These are phyloP conservation scores for Podila clonocystis DNA, from an alignment of 192 early-diverging fungal species.

Conservation along the genomic window DNA sequence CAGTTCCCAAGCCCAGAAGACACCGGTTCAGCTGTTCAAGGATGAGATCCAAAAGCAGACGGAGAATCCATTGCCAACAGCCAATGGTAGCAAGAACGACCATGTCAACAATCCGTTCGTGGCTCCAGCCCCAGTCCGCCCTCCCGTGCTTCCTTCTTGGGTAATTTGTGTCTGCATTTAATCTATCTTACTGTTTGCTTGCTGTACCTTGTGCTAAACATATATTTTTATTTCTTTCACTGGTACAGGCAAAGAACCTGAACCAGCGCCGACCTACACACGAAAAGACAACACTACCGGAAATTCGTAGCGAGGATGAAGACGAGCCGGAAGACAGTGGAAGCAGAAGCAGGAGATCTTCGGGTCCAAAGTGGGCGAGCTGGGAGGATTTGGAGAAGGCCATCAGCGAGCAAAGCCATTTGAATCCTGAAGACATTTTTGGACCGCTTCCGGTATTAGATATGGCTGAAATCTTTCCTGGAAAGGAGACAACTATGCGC, in stretches of 20 bases:
- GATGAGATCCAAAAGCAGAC: too few relatives aligned
- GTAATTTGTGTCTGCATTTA: conserved; percentile 1
- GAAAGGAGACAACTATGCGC: background rate
- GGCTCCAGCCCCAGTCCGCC: conserved; percentile 8
- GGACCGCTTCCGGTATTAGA: conserved; percentile 25
- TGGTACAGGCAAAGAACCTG: conserved; percentile 4
- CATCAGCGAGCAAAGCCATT: conserved; percentile 12
- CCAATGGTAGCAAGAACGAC: background rate
- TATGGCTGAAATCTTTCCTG: conserved; percentile 34
- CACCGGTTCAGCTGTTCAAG: too few relatives aligned
- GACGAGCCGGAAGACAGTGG: background rate
- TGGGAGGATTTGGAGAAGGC: conserved; percentile 27
- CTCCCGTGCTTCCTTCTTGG: background rate
- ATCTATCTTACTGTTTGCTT: background rate
- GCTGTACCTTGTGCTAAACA: background rate
- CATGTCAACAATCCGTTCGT: conserved; percentile 12
- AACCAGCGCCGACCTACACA: background rate
- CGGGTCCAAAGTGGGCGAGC: conserved; percentile 19
- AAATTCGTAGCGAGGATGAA: conserved; percentile 20
- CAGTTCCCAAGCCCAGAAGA: too few relatives aligned
- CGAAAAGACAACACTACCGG: conserved; percentile 22
- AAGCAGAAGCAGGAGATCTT: background rate
- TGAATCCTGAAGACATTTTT: conserved; percentile 43
- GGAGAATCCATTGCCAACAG: background rate
- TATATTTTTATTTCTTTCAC: background rate